Base-by-base conservation (phyloP, 2,329 filamentous ascomycete species). In the Penicillium hesseltinei region DNA sequence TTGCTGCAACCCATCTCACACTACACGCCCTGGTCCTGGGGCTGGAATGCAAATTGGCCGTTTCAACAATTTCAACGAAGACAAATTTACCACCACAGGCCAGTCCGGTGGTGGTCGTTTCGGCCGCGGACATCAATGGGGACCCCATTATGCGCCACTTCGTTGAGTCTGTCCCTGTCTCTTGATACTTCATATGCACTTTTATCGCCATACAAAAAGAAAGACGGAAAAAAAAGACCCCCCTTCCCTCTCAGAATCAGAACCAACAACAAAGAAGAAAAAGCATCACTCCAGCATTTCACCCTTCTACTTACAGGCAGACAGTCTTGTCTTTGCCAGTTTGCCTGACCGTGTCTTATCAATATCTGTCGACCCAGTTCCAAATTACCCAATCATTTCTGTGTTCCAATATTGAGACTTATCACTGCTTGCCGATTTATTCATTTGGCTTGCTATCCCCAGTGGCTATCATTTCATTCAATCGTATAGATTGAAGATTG, bases 1-100 rank as follows among this genome's bases (percentile, higher is more conserved):
- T 54, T 99, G 95, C 80, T 96, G 91, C 78, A 97, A 97, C 75
- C 93, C 92, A 38, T 91, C 91, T 47, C 86, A 92, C 66, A 85
- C 90, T 51, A 97, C 92, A 66, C 91, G 92, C 54, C 92, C 93
- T 60, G 93, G 92, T 42, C 91, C 92, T 63, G 90, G 90, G 31
- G 84, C 87, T 65, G 89, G 90, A 21, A 82, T 88, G 59, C 81
- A 85, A 58, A 82, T 90, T 53, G 85, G 77, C 61, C 80, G 81
- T 48, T 81, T 80, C 66, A 74, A 87, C 73, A 82, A 81, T 60
- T 82, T 84, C 56, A 71, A 68, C 27, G 74, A 77, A 29, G 75
- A 77, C 21, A 69, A 74, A 39, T 71, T 71, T 48, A 61, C 69
- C 23, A 55, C 65, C 38, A 48, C 63, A 51, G 82, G 81, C 56